Evolutionary conservation across 192 early-diverging fungal genomes (phyloP), one percentile per base, ranked within the genome.

Genomic region (Linnemannia elongata): DNA sequence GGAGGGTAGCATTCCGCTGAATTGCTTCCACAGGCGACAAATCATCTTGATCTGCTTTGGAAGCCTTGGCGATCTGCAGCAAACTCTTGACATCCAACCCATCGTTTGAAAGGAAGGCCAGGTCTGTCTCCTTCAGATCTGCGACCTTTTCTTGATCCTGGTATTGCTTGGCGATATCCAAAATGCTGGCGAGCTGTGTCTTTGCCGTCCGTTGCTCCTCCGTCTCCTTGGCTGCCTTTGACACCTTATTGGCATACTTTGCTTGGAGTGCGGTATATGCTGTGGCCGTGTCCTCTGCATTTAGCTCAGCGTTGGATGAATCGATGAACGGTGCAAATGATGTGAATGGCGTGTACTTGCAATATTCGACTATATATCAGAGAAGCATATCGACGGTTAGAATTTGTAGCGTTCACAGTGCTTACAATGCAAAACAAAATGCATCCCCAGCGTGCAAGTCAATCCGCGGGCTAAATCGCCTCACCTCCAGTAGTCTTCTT

Each of bases 241-340:
- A 60, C 55, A 66, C 1, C 52, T 78, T 81, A 49, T 81, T 45
- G 41, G 70, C 45, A 47, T 81, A 38, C 33, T 75, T 73, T 2
- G 55, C 35, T 63, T 81, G 52, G 3, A 85, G 36, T 22, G 88
- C 76, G 27, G 68, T 47, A 45, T 85, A 85, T 68, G 83, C 82
- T 39, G 39, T 80, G 17, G 77, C 74, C 18, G 89, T 91, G 33
- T 80, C 83, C 57, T 91, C 90, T 30, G 89, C 88, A 71, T 88
- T 84, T 38, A 90, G 71, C 36, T 88, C 90, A 0, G 89, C 89
- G 70, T 89, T 88, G 30, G 86, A 78, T 9, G 92, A 91, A 71
- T 93, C 90, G 47, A 86, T 79, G 18, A 88, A 89, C 2, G 92
- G 92, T 9, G 90, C 92, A 88, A 93, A 93, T 13, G 88, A 90